Evolutionary conservation across 1,284 basidiomycete genomes (phyloP).

Genomic region (Sporisorium sorghi): DNA sequence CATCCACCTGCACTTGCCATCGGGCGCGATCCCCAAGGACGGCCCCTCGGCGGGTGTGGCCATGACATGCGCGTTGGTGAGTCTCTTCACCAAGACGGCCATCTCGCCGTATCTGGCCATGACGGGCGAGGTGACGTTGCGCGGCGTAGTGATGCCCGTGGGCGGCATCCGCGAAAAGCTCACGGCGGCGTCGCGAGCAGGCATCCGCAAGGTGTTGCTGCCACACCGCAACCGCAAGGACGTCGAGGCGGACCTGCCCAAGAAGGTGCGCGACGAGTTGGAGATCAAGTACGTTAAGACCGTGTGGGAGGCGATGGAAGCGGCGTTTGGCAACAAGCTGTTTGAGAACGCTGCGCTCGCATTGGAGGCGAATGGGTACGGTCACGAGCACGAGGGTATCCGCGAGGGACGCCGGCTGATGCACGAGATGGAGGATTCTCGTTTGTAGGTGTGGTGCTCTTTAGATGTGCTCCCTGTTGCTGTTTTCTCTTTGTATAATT

Average conservation of each 20-base stretch:
- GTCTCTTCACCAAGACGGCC: slow-evolving; percentile 80
- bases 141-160: slow-evolving; percentile 65
- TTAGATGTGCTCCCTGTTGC: neutral
- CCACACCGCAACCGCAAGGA: slow-evolving; percentile 86
- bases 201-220: slow-evolving; percentile 82
- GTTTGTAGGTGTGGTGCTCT: slow-evolving; percentile 19
- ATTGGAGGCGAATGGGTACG: slow-evolving; percentile 43
- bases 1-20: slow-evolving; percentile 86
- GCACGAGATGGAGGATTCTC: slow-evolving; percentile 50
- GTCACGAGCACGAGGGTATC: slow-evolving; percentile 58
- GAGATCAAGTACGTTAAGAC: slow-evolving; percentile 83
- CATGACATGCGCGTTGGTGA: slow-evolving; percentile 86
- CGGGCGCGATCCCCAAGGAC: slow-evolving; percentile 89
- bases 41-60: slow-evolving; percentile 86
- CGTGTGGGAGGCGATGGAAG: slow-evolving; percentile 81
- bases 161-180: slow-evolving; percentile 68
- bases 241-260: slow-evolving; percentile 83
- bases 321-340: slow-evolving; percentile 70
- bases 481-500: neutral
- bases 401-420: slow-evolving; percentile 55
- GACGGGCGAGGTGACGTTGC: slow-evolving; percentile 67
- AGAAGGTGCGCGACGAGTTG: slow-evolving; percentile 78
- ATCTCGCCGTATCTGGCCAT: slow-evolving; percentile 64
- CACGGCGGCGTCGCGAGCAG: slow-evolving; percentile 75
- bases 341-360: slow-evolving; percentile 56